phyloP scores from a whole-genome alignment of 208 protist genomes.

The Trypanosomatidae sp. region DNA sequence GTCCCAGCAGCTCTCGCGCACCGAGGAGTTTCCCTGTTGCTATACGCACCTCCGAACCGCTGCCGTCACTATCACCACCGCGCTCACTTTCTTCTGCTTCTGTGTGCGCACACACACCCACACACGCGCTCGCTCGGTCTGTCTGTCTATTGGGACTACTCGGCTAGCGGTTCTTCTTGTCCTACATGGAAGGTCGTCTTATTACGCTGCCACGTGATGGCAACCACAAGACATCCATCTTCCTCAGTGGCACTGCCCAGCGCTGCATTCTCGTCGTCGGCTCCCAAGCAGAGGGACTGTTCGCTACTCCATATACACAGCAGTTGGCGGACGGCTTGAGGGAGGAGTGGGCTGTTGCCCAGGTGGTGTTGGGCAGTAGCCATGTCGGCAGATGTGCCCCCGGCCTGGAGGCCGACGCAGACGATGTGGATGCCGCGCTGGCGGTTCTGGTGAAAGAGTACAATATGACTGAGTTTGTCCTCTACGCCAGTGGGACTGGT shows the following conservation, averaged over 20 bases:
- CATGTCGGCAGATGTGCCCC: conserved; percentile 49
- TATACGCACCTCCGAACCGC: conserved; percentile 1
- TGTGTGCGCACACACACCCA: background rate
- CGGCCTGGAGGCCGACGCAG: conserved; percentile 64
- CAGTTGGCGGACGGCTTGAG: conserved; percentile 36
- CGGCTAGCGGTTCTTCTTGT: background rate
- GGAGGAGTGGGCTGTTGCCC: conserved; percentile 53
- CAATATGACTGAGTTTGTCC: conserved; percentile 52
- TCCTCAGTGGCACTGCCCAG: conserved; percentile 41
- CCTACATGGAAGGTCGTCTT: conserved; percentile 46
- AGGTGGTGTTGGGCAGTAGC: conserved; percentile 63
- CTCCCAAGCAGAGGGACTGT: conserved; percentile 65
- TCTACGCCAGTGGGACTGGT: conserved; percentile 77
- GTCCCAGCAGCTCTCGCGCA: background rate
- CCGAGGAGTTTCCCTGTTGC: background rate
- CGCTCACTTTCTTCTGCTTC: background rate
- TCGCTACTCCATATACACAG: conserved; percentile 61
- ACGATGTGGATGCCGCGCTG: conserved; percentile 75
- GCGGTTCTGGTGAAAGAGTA: conserved; percentile 41
- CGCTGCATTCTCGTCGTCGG: conserved; percentile 78
- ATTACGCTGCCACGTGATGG: conserved; percentile 57
- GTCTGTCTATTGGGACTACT: background rate
- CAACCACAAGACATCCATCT: conserved; percentile 59
- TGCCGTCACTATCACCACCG: background rate
- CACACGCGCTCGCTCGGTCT: background rate